These are phyloP conservation scores for Aspergillus spinulosporus DNA, from an alignment of 2,329 filamentous ascomycete genomes.

Conservation along the genomic window DNA sequence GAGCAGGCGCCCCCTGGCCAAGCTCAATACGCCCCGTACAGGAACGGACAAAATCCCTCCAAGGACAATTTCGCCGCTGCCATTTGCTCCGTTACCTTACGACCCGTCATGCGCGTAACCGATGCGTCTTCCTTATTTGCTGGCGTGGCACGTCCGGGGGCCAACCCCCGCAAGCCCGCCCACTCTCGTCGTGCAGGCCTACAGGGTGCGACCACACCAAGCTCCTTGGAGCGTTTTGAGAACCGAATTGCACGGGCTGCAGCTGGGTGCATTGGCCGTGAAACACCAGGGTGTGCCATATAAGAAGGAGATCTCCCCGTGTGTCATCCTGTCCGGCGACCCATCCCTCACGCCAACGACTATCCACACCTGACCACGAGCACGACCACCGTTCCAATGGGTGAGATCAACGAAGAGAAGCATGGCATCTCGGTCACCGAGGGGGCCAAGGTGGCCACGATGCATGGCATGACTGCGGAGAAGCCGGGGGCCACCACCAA, in stretches of 20 bases:
- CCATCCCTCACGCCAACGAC: neutral
- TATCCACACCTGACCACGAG: neutral
- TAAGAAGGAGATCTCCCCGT: slow-evolving; percentile 7
- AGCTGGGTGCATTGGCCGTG: neutral
- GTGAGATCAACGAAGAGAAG: slow-evolving; percentile 6
- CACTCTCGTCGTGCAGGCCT: neutral
- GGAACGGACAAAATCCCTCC: slow-evolving; percentile 7
- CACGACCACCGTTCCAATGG: neutral
- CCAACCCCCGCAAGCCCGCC: slow-evolving; percentile 1
- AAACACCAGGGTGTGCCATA: slow-evolving; percentile 5
- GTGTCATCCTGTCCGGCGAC: neutral
- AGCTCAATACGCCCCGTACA: neutral
- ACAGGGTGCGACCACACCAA: neutral
- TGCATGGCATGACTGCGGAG: slow-evolving; percentile 1
- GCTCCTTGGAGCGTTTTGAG: neutral
- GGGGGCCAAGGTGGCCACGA: neutral
- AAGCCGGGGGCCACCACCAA: slow-evolving; percentile 12
- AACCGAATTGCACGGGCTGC: neutral
- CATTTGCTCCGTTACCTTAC: neutral
- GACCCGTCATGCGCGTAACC: slow-evolving; percentile 5
- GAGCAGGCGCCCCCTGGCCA: neutral
- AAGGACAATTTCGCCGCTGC: slow-evolving; percentile 1
- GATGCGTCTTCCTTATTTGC: neutral
- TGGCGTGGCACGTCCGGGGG: neutral
- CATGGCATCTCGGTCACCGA: slow-evolving; percentile 8